Evolutionary conservation across 805 yeast species (phyloP).

Genomic region (Yarrowia yakushimensis): DNA sequence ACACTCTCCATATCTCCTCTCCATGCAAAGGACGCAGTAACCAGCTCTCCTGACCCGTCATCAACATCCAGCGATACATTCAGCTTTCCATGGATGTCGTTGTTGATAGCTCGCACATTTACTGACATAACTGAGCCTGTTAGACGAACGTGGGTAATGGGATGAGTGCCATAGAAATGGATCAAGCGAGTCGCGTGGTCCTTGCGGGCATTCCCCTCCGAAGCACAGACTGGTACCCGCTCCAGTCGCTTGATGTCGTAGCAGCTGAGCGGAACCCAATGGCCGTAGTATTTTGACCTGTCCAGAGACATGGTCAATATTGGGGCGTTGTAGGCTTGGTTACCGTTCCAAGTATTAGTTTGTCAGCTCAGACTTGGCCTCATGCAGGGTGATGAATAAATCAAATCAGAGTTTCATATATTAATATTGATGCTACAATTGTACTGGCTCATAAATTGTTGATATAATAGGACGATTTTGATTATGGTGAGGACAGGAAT

Average conservation of each 20-base stretch:
- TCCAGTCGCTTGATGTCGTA: background rate
- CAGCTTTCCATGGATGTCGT: background rate
- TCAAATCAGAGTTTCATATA: background rate
- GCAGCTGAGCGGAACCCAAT: constrained; percentile 16
- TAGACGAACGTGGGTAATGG: constrained; percentile 10
- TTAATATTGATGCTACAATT: too few species aligned
- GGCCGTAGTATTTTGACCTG: constrained; percentile 17
- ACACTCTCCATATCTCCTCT: background rate
- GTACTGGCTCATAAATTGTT: too few species aligned
- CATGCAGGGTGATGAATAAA: background rate
- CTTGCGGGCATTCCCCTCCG: background rate
- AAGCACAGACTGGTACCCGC: background rate
- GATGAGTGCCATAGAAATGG: background rate
- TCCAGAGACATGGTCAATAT: constrained; percentile 4
- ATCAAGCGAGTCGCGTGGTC: background rate
- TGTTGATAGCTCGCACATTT: too few species aligned
- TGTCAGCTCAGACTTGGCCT: background rate
- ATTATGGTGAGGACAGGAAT: too few species aligned
- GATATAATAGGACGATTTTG: too few species aligned
- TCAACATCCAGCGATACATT: background rate
- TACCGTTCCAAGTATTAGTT: background rate
- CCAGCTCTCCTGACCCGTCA: constrained; percentile 6
- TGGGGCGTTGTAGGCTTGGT: background rate
- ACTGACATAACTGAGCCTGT: background rate
- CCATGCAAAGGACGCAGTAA: background rate